phyloP scores from a whole-genome alignment of 768 basidiomycete species.

The Mycena filopes region DNA sequence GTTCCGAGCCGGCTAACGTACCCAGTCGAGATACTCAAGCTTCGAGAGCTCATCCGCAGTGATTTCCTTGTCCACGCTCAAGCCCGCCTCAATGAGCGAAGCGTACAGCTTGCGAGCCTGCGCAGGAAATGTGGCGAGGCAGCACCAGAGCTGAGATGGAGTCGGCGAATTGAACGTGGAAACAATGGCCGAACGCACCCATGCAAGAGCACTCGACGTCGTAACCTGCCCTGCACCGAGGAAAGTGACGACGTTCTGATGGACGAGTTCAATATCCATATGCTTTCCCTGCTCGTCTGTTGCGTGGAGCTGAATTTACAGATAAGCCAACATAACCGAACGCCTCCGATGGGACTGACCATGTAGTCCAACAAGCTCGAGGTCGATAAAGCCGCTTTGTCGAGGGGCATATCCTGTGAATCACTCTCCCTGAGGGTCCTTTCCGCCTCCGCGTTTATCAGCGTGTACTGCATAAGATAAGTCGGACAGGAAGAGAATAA shows the following conservation, averaged over 20 bases:
- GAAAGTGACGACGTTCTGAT: slow-evolving; percentile 27
- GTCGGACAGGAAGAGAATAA: neutral
- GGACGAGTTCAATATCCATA: slow-evolving; percentile 26
- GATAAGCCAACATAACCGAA: neutral
- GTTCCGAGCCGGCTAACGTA: neutral
- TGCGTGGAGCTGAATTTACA: slow-evolving; percentile 16
- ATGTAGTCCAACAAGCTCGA: slow-evolving; percentile 28
- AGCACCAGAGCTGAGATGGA: slow-evolving; percentile 24
- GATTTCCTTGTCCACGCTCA: slow-evolving; percentile 22
- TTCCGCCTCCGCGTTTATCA: neutral
- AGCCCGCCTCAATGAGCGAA: slow-evolving; percentile 23
- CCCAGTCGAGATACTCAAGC: slow-evolving; percentile 32
- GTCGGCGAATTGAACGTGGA: neutral
- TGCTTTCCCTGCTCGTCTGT: slow-evolving; percentile 30
- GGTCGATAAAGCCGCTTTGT: slow-evolving; percentile 13
- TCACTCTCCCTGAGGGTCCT: neutral
- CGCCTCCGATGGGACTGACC: neutral
- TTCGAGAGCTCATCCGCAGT: slow-evolving; percentile 26
- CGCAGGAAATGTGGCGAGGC: slow-evolving; percentile 24
- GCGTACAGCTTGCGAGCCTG: slow-evolving; percentile 28
- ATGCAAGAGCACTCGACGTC: slow-evolving; percentile 22
- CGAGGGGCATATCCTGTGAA: slow-evolving; percentile 3
- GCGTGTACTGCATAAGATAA: neutral
- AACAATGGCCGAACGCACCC: neutral
- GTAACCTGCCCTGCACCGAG: slow-evolving; percentile 30